phyloP scores from a whole-genome alignment of 139 green algal genomes.

The Penium margaritaceum region DNA sequence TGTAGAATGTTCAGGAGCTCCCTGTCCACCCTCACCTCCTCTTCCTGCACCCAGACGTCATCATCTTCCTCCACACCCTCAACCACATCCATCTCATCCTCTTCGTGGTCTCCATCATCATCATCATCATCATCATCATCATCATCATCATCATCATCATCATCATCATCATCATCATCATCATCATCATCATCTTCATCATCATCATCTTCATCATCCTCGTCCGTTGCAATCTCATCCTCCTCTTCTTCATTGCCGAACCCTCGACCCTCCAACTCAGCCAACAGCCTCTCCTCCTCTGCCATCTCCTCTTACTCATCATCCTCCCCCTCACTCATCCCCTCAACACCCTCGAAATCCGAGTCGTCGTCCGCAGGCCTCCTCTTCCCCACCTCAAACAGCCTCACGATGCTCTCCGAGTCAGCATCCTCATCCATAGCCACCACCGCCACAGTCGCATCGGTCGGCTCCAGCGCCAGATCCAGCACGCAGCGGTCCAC shows the following conservation, averaged over 20 bases:
- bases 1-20: conserved; percentile 24
- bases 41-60: conserved; percentile 5
- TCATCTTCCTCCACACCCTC: conserved; percentile 37
- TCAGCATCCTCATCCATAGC: conserved; percentile 51
- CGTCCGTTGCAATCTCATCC: too few species aligned
- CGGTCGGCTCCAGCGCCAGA: conserved; percentile 54
- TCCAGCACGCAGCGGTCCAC: conserved; percentile 61
- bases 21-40: too few species aligned
- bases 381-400: conserved; percentile 58
- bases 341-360: conserved; percentile 37
- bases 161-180: too few species aligned
- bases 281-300: too few species aligned
- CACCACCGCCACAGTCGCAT: conserved; percentile 58
- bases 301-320: too few species aligned
- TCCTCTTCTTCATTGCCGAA: conserved; percentile 15
- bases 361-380: conserved; percentile 34
- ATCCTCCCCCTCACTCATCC: too few species aligned
- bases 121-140: conserved; percentile 49
- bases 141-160: too few species aligned
- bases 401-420: conserved; percentile 10
- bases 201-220: too few species aligned
- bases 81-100: conserved; percentile 41
- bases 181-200: too few species aligned
- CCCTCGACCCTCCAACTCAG: too few species aligned
- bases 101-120: conserved; percentile 32